A percentile compares a stretch with the other conserved stretches of the same genome.
phyloP scores from a whole-genome alignment of 148 eudicot genomes.

The Rhododendron mucronatum region DNA sequence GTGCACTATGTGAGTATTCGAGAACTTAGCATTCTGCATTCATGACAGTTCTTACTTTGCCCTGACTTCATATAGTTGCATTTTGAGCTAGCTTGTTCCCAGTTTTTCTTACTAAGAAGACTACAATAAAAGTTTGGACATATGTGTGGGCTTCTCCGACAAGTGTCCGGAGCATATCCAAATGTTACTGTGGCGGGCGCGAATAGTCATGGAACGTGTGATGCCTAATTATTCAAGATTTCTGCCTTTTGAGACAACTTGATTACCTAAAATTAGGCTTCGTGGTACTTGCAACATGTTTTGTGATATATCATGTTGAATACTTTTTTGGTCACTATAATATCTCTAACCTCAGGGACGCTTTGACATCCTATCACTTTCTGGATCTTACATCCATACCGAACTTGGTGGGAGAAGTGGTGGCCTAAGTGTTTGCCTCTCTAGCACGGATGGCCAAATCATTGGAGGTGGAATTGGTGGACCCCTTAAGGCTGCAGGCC shows the following conservation, averaged over 20 bases:
- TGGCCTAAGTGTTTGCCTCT: constrained; percentile 62
- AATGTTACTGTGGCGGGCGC: not conserved
- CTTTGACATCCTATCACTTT: constrained; percentile 58
- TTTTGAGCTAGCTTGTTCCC: not conserved
- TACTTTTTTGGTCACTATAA: not conserved
- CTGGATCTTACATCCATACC: constrained; percentile 61
- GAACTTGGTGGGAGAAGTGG: constrained; percentile 65
- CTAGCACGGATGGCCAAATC: constrained; percentile 46
- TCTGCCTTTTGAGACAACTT: not conserved
- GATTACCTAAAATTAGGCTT: not conserved
- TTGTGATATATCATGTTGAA: not conserved
- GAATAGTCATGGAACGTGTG: not conserved
- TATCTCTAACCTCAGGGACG: constrained; percentile 45
- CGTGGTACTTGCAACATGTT: not conserved
- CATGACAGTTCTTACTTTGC: not conserved
- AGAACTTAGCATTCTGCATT: not conserved
- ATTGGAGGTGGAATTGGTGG: constrained; percentile 78
- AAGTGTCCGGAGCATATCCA: not conserved
- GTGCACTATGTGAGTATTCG: not conserved
- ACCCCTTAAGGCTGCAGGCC: constrained; percentile 65
- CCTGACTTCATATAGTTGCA: not conserved
- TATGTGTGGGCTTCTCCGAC: not conserved
- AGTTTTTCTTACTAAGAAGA: not conserved
- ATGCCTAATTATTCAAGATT: not conserved
- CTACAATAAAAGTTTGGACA: not conserved